Evolutionary conservation across 768 basidiomycete species (phyloP).

Genomic region (Termitomyces sp.): DNA sequence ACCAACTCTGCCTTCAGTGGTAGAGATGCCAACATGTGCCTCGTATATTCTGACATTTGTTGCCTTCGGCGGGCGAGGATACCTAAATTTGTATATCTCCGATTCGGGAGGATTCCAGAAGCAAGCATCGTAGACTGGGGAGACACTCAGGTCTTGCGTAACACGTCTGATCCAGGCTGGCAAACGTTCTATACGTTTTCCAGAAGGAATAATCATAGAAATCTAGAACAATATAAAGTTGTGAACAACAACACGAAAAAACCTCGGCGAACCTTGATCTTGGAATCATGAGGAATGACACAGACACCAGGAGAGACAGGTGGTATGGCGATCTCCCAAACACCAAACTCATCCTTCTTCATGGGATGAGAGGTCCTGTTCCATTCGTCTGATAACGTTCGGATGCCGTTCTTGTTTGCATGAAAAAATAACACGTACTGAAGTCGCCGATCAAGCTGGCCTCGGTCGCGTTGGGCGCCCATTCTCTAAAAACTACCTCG

Average conservation of each 20-base stretch:
- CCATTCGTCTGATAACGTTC: conserved; percentile 66
- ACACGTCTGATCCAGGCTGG: conserved; percentile 95
- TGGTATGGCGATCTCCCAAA: conserved; percentile 83
- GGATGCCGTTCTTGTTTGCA: neutral
- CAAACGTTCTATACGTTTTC: conserved; percentile 82
- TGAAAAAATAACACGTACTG: conserved; percentile 52
- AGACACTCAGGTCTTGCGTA: conserved; percentile 86
- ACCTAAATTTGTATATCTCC: conserved; percentile 76
- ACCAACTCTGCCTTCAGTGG: conserved; percentile 80
- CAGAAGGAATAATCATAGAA: conserved; percentile 79
- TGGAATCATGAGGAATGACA: conserved; percentile 91
- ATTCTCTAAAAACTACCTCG: conserved; percentile 83
- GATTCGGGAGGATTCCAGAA: conserved; percentile 92
- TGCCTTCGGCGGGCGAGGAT: conserved; percentile 64
- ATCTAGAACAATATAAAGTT: conserved; percentile 47
- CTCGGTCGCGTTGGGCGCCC: conserved; percentile 87
- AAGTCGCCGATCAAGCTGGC: conserved; percentile 93
- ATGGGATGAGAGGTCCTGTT: conserved; percentile 79
- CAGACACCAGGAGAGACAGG: conserved; percentile 61
- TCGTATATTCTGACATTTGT: conserved; percentile 82
- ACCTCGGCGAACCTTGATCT: conserved; percentile 69
- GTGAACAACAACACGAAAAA: neutral
- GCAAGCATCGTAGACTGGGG: conserved; percentile 92
- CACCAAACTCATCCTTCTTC: conserved; percentile 78
- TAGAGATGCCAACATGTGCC: conserved; percentile 97